Base-by-base conservation (phyloP, 2,329 filamentous ascomycete genomes). In the Scortechinia acanthostroma region DNA sequence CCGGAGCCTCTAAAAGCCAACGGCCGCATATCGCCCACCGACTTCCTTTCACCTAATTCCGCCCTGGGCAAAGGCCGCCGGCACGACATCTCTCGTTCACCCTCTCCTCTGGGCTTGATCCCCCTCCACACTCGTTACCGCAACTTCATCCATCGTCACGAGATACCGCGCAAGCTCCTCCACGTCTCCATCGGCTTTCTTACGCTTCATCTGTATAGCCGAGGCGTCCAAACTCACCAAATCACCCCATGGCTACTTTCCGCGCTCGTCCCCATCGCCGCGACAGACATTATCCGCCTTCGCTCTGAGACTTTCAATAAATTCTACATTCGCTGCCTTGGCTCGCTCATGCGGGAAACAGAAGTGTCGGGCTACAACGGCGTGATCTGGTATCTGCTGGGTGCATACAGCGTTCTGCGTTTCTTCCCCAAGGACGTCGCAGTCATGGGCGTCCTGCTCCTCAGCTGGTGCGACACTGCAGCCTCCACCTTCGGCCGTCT, bases 401-500 rank as follows among this genome's bases (percentile, higher is more conserved):
- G 81, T 28, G 71, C 78, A 25, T 84, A 78, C 65, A 64, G 73
- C 4, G 78, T 81, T 14, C 68, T 86, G 51, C 69, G 71, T 45
- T 81, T 83, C 58, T 82, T 80, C 55, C 76, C 78, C 17, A 85
- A 85, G 54, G 81, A 86, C 50, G 69, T 86, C 23, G 79, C 75
- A 3, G 76, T 83, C 4, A 74, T 86, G 67, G 73, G 74, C 35
- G 74, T 86, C n/a, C 58, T 86, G 28, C 67, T 86, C 16, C 67
- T 86, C 14, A 80, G 75, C 49, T 86, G 81, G 81, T 86, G 81
- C 56, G 81, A 86, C 55, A 85, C 82, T 2, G 82, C 81, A 6
- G 81, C 81, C 15, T 78, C 73, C 46, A 86, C 82, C 1, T 80
- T 86, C 49, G 81, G 81, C 37, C 69, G 81, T 42, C 60, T 80